phyloP scores from a whole-genome alignment of 2,329 filamentous ascomycete genomes.

The Tolypocladium capitatum region DNA sequence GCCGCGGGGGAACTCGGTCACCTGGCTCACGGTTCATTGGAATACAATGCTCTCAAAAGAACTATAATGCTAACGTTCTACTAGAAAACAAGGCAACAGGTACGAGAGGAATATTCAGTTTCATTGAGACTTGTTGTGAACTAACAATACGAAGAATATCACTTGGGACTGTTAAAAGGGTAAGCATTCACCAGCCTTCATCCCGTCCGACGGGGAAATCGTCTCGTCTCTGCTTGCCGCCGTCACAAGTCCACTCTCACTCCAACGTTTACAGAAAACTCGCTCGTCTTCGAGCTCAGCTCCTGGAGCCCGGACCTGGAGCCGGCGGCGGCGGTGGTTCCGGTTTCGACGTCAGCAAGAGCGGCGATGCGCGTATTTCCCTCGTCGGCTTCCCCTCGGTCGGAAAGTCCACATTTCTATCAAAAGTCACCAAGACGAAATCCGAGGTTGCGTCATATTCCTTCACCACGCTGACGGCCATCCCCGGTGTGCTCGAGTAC shows the following conservation, averaged over 20 bases:
- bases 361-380: slow-evolving; percentile 89
- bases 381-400: slow-evolving; percentile 98
- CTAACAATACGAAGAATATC: slow-evolving; percentile 59
- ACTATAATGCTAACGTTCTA: slow-evolving; percentile 14
- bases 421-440: slow-evolving; percentile 95
- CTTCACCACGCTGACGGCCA: slow-evolving; percentile 95
- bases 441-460: slow-evolving; percentile 93
- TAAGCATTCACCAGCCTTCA: slow-evolving; percentile 26
- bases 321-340: slow-evolving; percentile 64
- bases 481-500: slow-evolving; percentile 94
- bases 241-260: not conserved
- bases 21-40: not conserved
- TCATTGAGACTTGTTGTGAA: not conserved
- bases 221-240: not conserved
- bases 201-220: not conserved
- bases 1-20: too few relatives aligned
- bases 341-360: slow-evolving; percentile 92
- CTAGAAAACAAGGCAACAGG: slow-evolving; percentile 97
- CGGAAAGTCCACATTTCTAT: slow-evolving; percentile 97
- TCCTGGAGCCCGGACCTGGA: slow-evolving; percentile 78
- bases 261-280: slow-evolving; percentile 57
- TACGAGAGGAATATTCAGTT: slow-evolving; percentile 30
- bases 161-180: slow-evolving; percentile 96
- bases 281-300: slow-evolving; percentile 81
- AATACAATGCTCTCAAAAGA: not conserved